Conservation (phyloP, 768 basidiomycete genomes). For the Guyanaporus albipodus region DNA sequence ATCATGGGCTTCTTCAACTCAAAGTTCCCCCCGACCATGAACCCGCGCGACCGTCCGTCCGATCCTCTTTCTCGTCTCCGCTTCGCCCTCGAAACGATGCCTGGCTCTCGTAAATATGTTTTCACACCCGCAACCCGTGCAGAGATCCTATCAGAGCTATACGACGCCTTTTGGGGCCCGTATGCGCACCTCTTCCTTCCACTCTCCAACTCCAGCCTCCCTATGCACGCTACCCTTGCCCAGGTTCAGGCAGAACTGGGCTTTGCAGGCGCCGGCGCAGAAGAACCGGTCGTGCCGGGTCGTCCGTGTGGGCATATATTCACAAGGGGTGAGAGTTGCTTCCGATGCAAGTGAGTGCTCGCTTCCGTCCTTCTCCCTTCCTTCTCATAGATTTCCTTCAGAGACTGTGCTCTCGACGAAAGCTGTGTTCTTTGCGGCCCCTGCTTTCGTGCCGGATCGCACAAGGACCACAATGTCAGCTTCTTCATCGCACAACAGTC, state of each 20-base stretch:
- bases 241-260: conserved; percentile 62
- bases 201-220: conserved; percentile 55
- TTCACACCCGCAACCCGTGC: conserved; percentile 72
- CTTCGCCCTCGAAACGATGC: conserved; percentile 77
- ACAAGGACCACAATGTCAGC: conserved; percentile 83
- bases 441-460: conserved; percentile 88
- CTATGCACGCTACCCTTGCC: conserved; percentile 60
- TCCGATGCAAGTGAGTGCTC: conserved; percentile 81
- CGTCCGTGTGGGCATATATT: conserved; percentile 82
- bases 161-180: conserved; percentile 77
- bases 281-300: conserved; percentile 60
- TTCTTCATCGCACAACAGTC: conserved; percentile 92
- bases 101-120: conserved; percentile 70
- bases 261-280: conserved; percentile 56
- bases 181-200: conserved; percentile 73
- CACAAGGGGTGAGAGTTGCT: conserved; percentile 88
- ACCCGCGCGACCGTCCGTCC: conserved; percentile 49
- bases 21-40: conserved; percentile 52
- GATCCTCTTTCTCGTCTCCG: conserved; percentile 71
- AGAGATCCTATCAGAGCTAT: conserved; percentile 78
- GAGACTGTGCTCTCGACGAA: conserved; percentile 88
- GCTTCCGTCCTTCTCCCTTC: background rate
- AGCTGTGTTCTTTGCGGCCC: conserved; percentile 86
- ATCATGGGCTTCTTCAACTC: conserved; percentile 44
- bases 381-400: conserved; percentile 28